These are phyloP conservation scores for Tolypocladium tundrense DNA, from an alignment of 2,329 filamentous ascomycete species.

Conservation along the genomic window DNA sequence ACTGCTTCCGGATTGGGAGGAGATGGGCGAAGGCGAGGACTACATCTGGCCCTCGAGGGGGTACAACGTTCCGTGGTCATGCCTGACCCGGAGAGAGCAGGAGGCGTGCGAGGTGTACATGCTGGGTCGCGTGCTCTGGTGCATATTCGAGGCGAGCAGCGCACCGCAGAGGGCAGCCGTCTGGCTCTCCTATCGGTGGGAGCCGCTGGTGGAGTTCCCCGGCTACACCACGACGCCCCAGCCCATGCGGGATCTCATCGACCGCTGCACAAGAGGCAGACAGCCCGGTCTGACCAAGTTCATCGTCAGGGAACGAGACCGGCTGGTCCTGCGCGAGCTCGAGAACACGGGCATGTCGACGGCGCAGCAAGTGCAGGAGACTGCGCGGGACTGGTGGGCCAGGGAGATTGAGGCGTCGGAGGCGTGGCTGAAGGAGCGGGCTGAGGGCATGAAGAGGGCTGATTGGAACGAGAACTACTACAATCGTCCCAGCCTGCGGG, in stretches of 20 bases:
- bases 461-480: slow-evolving; percentile 42
- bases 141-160: slow-evolving; percentile 50
- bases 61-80: slow-evolving; percentile 48
- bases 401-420: slow-evolving; percentile 37
- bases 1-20: slow-evolving; percentile 37
- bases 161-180: slow-evolving; percentile 45
- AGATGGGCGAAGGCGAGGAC: slow-evolving; percentile 26
- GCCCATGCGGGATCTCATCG: slow-evolving; percentile 35
- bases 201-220: slow-evolving; percentile 47
- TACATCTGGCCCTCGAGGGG: slow-evolving; percentile 37
- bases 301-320: slow-evolving; percentile 34
- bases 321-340: slow-evolving; percentile 30
- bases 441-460: slow-evolving; percentile 26
- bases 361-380: slow-evolving; percentile 22
- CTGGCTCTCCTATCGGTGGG: slow-evolving; percentile 49
- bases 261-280: slow-evolving; percentile 40
- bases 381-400: slow-evolving; percentile 37
- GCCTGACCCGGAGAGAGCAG: slow-evolving; percentile 38
- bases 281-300: slow-evolving; percentile 31
- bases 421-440: slow-evolving; percentile 32
- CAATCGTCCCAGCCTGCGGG: slow-evolving; percentile 32
- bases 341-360: slow-evolving; percentile 21
- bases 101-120: slow-evolving; percentile 52
- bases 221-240: slow-evolving; percentile 36
- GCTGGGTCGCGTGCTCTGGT: slow-evolving; percentile 52